phyloP scores from a whole-genome alignment of 495 filamentous ascomycete genomes.

The Staphylotrichum longicolle region DNA sequence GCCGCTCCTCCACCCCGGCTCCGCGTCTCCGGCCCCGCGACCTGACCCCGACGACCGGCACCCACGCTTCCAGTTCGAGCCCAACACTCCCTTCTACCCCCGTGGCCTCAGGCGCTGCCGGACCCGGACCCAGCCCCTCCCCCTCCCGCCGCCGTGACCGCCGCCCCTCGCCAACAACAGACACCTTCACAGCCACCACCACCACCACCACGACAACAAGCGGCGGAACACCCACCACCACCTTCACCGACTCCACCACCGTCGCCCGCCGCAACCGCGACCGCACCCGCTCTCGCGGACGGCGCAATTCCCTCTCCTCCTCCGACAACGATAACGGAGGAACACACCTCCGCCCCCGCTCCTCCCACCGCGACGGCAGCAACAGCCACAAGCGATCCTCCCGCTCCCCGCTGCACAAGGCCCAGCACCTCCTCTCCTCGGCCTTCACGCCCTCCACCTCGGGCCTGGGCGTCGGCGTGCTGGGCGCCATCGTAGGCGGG shows the following conservation, averaged over 20 bases:
- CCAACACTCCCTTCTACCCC: constrained; percentile 22
- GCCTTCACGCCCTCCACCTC: constrained; percentile 40
- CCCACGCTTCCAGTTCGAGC: constrained; percentile 14
- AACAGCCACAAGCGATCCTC: no score
- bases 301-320: not conserved
- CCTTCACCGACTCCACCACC: not conserved
- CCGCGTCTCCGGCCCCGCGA: constrained; percentile 16
- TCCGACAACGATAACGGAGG: not conserved
- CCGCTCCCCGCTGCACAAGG: constrained; percentile 17
- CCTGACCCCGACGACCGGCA: constrained; percentile 1
- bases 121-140: not conserved
- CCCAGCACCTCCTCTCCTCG: constrained; percentile 30
- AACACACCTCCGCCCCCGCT: no score
- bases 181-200: not conserved
- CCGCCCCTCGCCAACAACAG: not conserved
- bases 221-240: not conserved
- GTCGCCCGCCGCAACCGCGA: not conserved
- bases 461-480: constrained; percentile 43
- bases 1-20: constrained; percentile 3
- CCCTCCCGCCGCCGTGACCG: not conserved
- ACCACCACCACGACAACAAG: not conserved
- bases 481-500: constrained; percentile 47
- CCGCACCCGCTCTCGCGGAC: not conserved
- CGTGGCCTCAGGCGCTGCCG: not conserved
- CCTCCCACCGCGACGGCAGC: not conserved